Conservation (phyloP, 352 stramenopile species). For the Globisporangium polare region DNA sequence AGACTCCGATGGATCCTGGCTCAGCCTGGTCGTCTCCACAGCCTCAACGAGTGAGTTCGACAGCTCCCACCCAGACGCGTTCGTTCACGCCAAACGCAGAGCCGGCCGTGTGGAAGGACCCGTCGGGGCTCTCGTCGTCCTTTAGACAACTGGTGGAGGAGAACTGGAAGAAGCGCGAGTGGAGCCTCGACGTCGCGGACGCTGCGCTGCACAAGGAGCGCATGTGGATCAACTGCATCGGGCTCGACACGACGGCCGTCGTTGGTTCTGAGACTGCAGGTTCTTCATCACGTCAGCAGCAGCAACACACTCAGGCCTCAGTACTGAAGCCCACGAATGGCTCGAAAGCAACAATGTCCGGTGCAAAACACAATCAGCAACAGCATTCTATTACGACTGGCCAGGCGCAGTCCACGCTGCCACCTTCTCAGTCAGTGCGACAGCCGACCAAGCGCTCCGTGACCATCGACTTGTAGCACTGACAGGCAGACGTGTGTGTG, state of each 20-base stretch:
- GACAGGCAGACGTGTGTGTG: background rate
- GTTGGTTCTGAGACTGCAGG: background rate
- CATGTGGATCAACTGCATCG: constrained; percentile 39
- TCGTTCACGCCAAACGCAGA: background rate
- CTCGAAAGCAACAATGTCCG: background rate
- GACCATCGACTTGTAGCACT: constrained; percentile 13
- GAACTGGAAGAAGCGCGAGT: constrained; percentile 42
- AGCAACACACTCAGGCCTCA: background rate
- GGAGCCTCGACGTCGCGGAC: constrained; percentile 11
- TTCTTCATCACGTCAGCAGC: background rate
- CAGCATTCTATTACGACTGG: background rate
- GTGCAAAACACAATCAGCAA: background rate
- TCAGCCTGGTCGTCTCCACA: background rate
- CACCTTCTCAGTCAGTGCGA: background rate
- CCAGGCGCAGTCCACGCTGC: background rate
- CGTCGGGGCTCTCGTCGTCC: constrained; percentile 44
- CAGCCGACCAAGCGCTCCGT: constrained; percentile 8
- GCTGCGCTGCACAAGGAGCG: constrained; percentile 33
- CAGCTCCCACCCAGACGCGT: background rate
- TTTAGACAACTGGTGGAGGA: constrained; percentile 54
- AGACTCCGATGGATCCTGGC: background rate
- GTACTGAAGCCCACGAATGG: background rate
- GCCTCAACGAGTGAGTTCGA: background rate
- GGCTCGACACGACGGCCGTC: constrained; percentile 25
- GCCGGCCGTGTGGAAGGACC: constrained; percentile 23